These are phyloP conservation scores for Penicillium sp. DNA, from an alignment of 2,329 filamentous ascomycete genomes.

Conservation along the genomic window DNA sequence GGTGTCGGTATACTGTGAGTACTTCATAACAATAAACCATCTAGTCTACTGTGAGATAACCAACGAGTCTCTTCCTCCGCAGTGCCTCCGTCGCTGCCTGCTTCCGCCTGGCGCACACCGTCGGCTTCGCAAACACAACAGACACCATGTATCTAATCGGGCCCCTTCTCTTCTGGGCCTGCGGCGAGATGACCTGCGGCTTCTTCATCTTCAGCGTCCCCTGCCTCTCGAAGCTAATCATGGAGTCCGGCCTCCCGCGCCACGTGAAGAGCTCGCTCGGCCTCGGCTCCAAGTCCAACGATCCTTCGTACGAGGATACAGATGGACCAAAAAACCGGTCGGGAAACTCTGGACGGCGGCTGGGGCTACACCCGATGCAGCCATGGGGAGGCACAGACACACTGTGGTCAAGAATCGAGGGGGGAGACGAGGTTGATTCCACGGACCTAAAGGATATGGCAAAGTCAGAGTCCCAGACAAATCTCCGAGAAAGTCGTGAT, in stretches of 20 bases:
- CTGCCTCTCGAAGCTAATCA: constrained; percentile 46
- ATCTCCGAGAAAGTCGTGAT: not conserved
- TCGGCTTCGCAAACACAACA: constrained; percentile 19
- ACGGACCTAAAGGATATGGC: not conserved
- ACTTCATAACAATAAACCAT: not conserved
- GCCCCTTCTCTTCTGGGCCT: constrained; percentile 51
- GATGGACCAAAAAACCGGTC: no score
- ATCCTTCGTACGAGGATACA: not conserved
- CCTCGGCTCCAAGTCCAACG: not conserved
- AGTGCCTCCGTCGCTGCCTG: constrained; percentile 50
- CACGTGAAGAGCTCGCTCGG: not conserved
- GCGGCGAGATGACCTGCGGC: constrained; percentile 52
- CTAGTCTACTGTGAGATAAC: not conserved
- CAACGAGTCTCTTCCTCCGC: not conserved
- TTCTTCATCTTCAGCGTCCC: constrained; percentile 51
- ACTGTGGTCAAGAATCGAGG: not conserved
- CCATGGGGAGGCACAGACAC: not conserved
- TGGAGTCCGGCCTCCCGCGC: constrained; percentile 21
- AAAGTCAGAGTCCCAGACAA: not conserved
- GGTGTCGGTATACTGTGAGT: constrained; percentile 40
- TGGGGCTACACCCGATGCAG: not conserved
- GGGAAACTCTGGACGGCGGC: not conserved
- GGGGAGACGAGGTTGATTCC: not conserved
- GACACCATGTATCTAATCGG: constrained; percentile 44
- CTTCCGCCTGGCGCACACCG: constrained; percentile 40